These are phyloP conservation scores for Yamadazyma philogaea DNA, from an alignment of 805 yeast genomes.

Conservation along the genomic window DNA sequence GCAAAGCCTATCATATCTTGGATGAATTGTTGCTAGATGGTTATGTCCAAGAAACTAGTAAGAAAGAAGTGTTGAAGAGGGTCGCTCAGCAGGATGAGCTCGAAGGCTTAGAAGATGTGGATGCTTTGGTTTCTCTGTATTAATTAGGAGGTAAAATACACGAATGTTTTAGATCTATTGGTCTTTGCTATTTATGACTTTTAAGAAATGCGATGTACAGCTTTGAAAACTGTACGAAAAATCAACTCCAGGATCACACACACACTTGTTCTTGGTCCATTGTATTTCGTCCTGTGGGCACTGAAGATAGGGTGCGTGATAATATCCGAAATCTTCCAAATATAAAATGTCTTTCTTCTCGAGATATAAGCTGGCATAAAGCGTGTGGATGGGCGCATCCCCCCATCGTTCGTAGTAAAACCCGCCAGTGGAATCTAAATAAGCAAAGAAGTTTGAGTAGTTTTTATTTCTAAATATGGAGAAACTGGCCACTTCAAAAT, in stretches of 20 bases:
- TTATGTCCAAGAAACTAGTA: slow-evolving; percentile 76
- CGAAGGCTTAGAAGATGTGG: slow-evolving; percentile 70
- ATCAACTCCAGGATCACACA: slow-evolving; percentile 38
- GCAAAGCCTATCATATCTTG: slow-evolving; percentile 85
- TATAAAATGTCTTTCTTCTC: slow-evolving; percentile 60
- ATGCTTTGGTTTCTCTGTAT: slow-evolving; percentile 30
- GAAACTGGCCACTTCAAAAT: slow-evolving; percentile 71
- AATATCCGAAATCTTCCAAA: slow-evolving; percentile 74
- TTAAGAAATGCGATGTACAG: slow-evolving; percentile 20
- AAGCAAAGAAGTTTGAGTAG: slow-evolving; percentile 58
- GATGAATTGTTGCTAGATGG: slow-evolving; percentile 92
- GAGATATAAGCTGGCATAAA: slow-evolving; percentile 64
- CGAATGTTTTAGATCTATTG: background rate
- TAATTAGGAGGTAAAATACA: background rate
- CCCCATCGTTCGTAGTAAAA: slow-evolving; percentile 91
- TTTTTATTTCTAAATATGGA: slow-evolving; percentile 60
- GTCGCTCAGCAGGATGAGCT: slow-evolving; percentile 84
- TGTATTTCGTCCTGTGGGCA: slow-evolving; percentile 46
- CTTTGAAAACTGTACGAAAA: slow-evolving; percentile 24
- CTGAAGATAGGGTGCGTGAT: slow-evolving; percentile 63
- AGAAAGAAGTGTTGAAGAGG: slow-evolving; percentile 70
- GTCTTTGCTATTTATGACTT: slow-evolving; percentile 2
- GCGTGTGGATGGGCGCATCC: slow-evolving; percentile 87
- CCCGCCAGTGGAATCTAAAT: slow-evolving; percentile 67
- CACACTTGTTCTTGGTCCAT: slow-evolving; percentile 28